Conservation (phyloP, 805 yeast genomes). For the Barnettozyma vustinii region DNA sequence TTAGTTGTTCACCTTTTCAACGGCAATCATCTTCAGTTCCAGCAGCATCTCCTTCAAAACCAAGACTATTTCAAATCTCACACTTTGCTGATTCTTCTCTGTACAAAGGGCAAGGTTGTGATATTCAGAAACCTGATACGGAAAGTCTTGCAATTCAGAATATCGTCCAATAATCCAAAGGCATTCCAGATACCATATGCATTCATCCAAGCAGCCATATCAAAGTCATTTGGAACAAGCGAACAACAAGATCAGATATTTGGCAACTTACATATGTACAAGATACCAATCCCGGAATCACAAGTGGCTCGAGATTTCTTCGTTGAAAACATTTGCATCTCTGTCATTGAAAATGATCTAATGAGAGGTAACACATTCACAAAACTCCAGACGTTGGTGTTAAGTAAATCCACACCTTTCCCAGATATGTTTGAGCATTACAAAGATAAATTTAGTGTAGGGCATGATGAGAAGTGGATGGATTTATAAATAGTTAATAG, state of each 20-base stretch:
- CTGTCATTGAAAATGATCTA: slow-evolving; percentile 48
- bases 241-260: slow-evolving; percentile 12
- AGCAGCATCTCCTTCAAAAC: slow-evolving; percentile 27
- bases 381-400: slow-evolving; percentile 33
- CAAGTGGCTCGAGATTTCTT: slow-evolving; percentile 29
- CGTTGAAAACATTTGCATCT: slow-evolving; percentile 44
- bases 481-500: slow-evolving; percentile 3
- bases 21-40: slow-evolving; percentile 40
- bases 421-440: slow-evolving; percentile 27
- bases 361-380: slow-evolving; percentile 48
- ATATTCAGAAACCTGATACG: slow-evolving; percentile 38
- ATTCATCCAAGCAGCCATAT: slow-evolving; percentile 23
- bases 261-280: slow-evolving; percentile 21
- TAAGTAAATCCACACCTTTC: slow-evolving; percentile 40
- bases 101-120: slow-evolving; percentile 40
- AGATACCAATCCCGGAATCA: slow-evolving; percentile 14
- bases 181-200: slow-evolving; percentile 4
- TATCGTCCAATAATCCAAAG: slow-evolving; percentile 5
- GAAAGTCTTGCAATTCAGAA: slow-evolving; percentile 17
- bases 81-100: slow-evolving; percentile 37
- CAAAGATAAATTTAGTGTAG: slow-evolving; percentile 9
- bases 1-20: slow-evolving; percentile 30
- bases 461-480: slow-evolving; percentile 16
- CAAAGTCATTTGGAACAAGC: slow-evolving; percentile 18
- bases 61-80: slow-evolving; percentile 34